Evolutionary conservation across 768 basidiomycete genomes (phyloP).

Genomic region (Suillus plorans): DNA sequence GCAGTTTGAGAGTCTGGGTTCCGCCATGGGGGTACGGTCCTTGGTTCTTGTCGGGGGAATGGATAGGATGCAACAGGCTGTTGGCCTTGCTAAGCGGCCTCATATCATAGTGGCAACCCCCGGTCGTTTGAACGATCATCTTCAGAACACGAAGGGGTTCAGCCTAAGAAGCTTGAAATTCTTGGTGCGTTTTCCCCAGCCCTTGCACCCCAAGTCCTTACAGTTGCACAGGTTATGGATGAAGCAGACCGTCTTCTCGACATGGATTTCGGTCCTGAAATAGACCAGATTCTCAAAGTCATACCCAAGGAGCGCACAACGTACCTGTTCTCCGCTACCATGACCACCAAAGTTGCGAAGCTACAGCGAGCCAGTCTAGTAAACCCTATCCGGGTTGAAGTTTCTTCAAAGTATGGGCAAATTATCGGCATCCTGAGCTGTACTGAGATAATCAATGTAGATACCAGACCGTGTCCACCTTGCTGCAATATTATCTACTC

Average conservation of each 20-base stretch:
- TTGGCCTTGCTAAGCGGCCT: constrained; percentile 90
- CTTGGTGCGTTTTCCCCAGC: constrained; percentile 53
- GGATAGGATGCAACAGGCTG: constrained; percentile 86
- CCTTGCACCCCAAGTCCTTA: constrained; percentile 3
- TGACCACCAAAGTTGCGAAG: constrained; percentile 98
- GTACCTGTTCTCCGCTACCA: constrained; percentile 96
- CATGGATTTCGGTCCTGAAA: constrained; percentile 93
- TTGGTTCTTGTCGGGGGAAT: constrained; percentile 94
- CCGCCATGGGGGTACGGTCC: constrained; percentile 89
- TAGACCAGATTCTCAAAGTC: constrained; percentile 95
- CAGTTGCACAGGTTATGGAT: constrained; percentile 75
- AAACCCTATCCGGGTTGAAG: constrained; percentile 93
- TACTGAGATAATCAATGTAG: constrained; percentile 41
- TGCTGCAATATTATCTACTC: constrained; percentile 94
- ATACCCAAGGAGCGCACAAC: constrained; percentile 94
- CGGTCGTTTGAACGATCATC: constrained; percentile 87
- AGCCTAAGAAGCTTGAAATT: constrained; percentile 83
- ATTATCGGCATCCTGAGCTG: background rate
- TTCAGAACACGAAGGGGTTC: constrained; percentile 98
- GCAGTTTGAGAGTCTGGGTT: constrained; percentile 89
- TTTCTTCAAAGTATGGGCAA: constrained; percentile 78
- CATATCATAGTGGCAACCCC: constrained; percentile 96
- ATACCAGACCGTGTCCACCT: constrained; percentile 94
- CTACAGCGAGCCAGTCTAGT: constrained; percentile 90
- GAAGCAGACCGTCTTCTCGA: constrained; percentile 95